Conservation (phyloP, 2,329 filamentous ascomycete genomes). For the Pseudogymnoascus sp. region DNA sequence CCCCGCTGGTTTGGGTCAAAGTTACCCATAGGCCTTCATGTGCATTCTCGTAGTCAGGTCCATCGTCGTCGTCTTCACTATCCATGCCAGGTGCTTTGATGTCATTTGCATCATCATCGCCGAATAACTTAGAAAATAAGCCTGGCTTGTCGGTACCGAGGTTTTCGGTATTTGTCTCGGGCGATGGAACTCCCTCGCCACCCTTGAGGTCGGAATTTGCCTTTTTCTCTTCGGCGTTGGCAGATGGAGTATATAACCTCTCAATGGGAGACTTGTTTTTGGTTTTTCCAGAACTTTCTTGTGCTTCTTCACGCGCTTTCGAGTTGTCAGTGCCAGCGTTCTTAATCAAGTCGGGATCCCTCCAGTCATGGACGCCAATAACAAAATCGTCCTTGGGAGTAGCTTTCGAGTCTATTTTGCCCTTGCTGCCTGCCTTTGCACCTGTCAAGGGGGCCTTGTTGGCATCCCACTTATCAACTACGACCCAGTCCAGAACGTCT, state of each 20-base stretch:
- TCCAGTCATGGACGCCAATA: conserved; percentile 83
- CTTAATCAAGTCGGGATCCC: conserved; percentile 65
- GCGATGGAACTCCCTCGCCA: conserved; percentile 19
- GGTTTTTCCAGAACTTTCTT: conserved; percentile 21
- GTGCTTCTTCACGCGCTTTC: conserved; percentile 23
- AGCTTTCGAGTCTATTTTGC: conserved; percentile 15
- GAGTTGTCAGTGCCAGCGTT: conserved; percentile 17
- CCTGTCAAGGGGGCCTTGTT: conserved; percentile 11
- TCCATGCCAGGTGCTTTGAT: conserved; percentile 12
- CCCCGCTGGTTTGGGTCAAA: conserved; percentile 80
- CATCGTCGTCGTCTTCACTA: conserved; percentile 14
- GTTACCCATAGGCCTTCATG: conserved; percentile 93
- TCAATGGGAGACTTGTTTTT: conserved; percentile 8
- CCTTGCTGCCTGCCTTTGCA: conserved; percentile 14
- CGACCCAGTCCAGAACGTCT: conserved; percentile 56
- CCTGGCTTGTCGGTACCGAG: conserved; percentile 26
- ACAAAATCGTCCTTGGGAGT: conserved; percentile 57
- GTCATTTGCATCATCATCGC: conserved; percentile 34
- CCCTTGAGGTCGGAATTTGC: conserved; percentile 42
- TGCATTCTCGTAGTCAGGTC: conserved; percentile 30
- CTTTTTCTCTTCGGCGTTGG: conserved; percentile 28
- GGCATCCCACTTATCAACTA: conserved; percentile 60
- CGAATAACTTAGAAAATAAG: conserved; percentile 45
- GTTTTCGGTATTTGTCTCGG: conserved; percentile 28
- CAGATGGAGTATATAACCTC: conserved; percentile 13